These are phyloP conservation scores for Annulohypoxylon stygium DNA, from an alignment of 495 filamentous ascomycete species.

Conservation along the genomic window DNA sequence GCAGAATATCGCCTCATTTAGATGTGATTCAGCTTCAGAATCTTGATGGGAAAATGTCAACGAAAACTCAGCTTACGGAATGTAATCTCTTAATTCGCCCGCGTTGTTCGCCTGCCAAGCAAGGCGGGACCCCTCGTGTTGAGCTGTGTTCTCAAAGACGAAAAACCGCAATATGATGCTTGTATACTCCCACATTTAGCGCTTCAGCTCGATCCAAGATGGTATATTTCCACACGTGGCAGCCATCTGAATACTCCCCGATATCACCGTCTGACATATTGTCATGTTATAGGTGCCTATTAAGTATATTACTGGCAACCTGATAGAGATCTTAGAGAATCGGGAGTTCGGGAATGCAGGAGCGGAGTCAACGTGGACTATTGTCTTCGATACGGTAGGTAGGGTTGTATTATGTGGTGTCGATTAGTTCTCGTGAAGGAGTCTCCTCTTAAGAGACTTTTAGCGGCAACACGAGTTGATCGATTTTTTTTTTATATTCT, in stretches of 20 bases:
- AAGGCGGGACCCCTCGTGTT: neutral
- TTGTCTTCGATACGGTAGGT: neutral
- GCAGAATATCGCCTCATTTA: neutral
- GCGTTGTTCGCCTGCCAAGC: neutral
- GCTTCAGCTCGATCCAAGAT: neutral
- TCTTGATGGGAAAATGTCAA: neutral
- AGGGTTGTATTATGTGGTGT: neutral
- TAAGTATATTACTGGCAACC: neutral
- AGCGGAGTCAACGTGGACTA: neutral
- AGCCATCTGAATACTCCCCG: neutral
- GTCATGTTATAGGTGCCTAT: neutral
- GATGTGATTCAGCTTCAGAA: neutral
- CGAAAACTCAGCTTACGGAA: neutral
- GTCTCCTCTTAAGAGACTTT: neutral
- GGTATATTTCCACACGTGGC: neutral
- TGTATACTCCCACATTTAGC: neutral
- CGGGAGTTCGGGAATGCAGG: neutral
- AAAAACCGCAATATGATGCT: neutral
- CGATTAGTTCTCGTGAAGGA: neutral
- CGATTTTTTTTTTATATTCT: too few relatives aligned
- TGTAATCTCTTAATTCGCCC: neutral
- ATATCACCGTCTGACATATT: neutral
- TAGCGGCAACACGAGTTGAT: neutral
- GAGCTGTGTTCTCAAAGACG: neutral
- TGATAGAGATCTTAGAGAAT: neutral